Percentiles rank a stretch among this genome's conserved stretches.
Conservation (phyloP, 352 stramenopile species). For the Globisporangium cylindrosporum region DNA sequence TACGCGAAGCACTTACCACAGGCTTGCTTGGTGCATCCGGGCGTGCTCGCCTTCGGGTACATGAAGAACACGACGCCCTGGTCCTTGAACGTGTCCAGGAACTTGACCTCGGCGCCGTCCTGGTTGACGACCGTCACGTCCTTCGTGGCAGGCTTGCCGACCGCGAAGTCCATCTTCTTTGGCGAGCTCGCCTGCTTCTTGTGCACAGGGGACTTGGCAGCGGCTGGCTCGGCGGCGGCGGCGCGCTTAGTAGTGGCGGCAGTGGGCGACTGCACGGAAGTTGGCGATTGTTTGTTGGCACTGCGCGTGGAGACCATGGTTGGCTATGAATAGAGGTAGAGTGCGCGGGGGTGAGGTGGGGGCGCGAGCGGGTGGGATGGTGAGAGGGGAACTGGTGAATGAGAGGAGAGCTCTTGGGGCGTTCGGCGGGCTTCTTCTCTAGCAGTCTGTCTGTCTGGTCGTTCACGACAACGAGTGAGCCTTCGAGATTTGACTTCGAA, state of each 20-base stretch:
- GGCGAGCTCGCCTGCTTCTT: slow-evolving; percentile 44
- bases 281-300: slow-evolving; percentile 21
- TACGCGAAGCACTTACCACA: slow-evolving; percentile 40
- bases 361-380: no score
- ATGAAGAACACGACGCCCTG: slow-evolving; percentile 87
- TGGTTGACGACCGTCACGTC: slow-evolving; percentile 77
- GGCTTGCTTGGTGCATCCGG: slow-evolving; percentile 86
- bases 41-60: slow-evolving; percentile 85
- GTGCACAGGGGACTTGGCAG: slow-evolving; percentile 25
- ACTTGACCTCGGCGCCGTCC: slow-evolving; percentile 47
- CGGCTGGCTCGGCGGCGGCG: slow-evolving; percentile 16
- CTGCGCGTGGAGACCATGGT: slow-evolving; percentile 61
- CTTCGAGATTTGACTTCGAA: background rate
- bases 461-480: background rate
- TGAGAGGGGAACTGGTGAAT: background rate
- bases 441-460: background rate
- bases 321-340: background rate
- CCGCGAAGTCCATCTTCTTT: slow-evolving; percentile 25
- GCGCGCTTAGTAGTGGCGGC: slow-evolving; percentile 43
- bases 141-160: slow-evolving; percentile 51
- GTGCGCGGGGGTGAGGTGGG: background rate
- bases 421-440: slow-evolving; percentile 7
- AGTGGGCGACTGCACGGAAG: slow-evolving; percentile 6
- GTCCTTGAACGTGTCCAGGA: slow-evolving; percentile 73
- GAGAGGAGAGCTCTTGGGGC: background rate